Conservation (phyloP, 176 grass and related monocot genomes). For the Rhynchospora pubera region DNA sequence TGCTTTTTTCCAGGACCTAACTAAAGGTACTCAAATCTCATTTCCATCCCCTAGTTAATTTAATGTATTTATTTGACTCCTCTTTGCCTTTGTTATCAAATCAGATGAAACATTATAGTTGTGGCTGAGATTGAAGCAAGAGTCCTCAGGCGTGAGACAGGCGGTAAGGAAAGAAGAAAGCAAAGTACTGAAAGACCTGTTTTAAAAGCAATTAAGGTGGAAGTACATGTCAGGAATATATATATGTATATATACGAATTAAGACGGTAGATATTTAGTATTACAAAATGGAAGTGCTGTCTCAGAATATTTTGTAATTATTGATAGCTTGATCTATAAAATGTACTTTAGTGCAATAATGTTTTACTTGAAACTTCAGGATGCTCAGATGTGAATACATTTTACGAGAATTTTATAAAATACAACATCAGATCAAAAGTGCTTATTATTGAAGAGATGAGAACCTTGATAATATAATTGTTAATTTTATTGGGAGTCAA, state of each 20-base stretch:
- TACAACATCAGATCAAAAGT: background rate
- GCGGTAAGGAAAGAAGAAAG: background rate
- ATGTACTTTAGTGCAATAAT: background rate
- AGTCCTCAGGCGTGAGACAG: slow-evolving; percentile 10
- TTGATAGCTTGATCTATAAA: background rate
- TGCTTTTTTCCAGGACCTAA: slow-evolving; percentile 27
- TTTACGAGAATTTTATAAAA: background rate
- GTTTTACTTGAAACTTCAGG: background rate
- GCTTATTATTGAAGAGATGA: background rate
- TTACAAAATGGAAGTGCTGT: background rate
- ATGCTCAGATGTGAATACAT: background rate
- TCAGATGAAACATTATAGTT: slow-evolving; percentile 9
- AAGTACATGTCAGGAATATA: slow-evolving; percentile 5
- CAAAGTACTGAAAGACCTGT: background rate
- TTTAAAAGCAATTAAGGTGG: slow-evolving; percentile 21
- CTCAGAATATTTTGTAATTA: background rate
- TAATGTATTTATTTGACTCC: slow-evolving; percentile 17
- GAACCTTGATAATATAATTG: background rate
- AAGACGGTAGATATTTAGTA: background rate
- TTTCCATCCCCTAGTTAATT: slow-evolving; percentile 20
- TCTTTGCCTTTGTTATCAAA: slow-evolving; percentile 3
- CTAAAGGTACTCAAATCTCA: slow-evolving; percentile 20
- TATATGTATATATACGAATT: background rate
- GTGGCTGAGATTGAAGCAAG: slow-evolving; percentile 31
- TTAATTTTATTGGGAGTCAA: too few relatives aligned